Base-by-base conservation (phyloP, 164 flowering plant genomes). In the Pachysandra terminalis region DNA sequence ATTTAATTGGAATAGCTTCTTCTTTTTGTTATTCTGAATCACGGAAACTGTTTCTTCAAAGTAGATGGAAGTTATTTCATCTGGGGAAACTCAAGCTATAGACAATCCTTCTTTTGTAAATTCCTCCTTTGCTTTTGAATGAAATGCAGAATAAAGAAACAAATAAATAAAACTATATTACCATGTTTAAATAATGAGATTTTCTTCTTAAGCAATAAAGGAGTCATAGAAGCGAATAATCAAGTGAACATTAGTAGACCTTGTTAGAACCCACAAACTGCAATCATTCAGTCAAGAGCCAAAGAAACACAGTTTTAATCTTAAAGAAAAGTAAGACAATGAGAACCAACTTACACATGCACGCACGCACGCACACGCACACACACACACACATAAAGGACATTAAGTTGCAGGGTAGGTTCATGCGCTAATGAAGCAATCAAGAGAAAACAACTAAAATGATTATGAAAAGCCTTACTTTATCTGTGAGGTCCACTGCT, bases 401-500 rank as follows among this genome's bases (percentile, higher is more conserved):
- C 22, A 37, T 16, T 19, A 5, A 25, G 59, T 24, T 24, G 2
- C 12, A 59, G 40, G 48, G n/a, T 26, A n/a, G 72, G 19, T 67
- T 62, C 61, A 17, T 51, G 59, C 28, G 61, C 64, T 24, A 13
- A 62, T 37, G 35, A 68, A 53, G 21, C 9, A 68, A 28, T 48
- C 19, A 16, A 64, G 24, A 28, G 58, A 66, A 66, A 25, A 51
- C 45, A 59, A 63, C 26, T 48, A 66, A 23, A 32, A 32, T 32
- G 37, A 7, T 32, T 32, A 32, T 32, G 37, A 25, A 61, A 68
- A 58, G 32, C 5, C 82, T 66, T 75, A 92, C 99, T 75, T 89
- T 81, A 80, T 95, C 89, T 22, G 95, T 87, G 53, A 95, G 72
- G 75, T 95, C 99, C 65, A 90, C 81, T 14, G 85, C 97, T 55